Base-by-base conservation (phyloP, 164 flowering plant genomes). In the Saururus chinensis region DNA sequence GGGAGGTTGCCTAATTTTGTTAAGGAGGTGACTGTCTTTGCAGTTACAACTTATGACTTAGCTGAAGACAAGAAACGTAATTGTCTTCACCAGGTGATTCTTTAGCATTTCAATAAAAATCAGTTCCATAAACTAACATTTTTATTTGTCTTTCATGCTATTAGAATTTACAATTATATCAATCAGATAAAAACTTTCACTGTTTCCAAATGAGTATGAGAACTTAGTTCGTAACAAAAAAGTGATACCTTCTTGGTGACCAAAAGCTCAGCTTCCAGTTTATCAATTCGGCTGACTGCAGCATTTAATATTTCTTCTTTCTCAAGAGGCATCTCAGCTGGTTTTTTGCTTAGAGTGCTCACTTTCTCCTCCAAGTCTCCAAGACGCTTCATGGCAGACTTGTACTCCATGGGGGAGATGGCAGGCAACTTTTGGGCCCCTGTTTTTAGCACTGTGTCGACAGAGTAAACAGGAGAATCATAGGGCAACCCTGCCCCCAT, bases 211-310 rank as follows among this genome's bases (percentile, higher is more conserved):
- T 30, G 37, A 30, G 37, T 30, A 30, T 30, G 37, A 30, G 17
- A 45, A 17, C 14, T 12, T 45, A 17, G 7, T 12, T 45, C 49
- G 11, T 45, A 45, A 13, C 17, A 23, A 23, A 24, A 24, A 45
- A 55, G n/a, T 49, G 42, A 10, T 71, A 89, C 96, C 88, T 83
- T 89, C 56, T 92, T 89, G 2, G 96, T 84, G 55, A 93, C 84
- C 75, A 89, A 89, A 9, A 92, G 76, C 79, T 92, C 98, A 13
- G 91, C 96, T 79, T 92, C 96, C 41, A 89, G 68, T 45, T 88
- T 96, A 72, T 92, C 98, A 60, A 92, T 95, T 17, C 96, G 91
- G 62, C 82, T 86, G 53, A 92, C 88, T 72, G 98, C 96, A 71
- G 96, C 95, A 81, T 92, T 85, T 30, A 92, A 68, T 74, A 89